Base-by-base conservation (phyloP, 805 yeast species). In the Martiniozyma abietophila region DNA sequence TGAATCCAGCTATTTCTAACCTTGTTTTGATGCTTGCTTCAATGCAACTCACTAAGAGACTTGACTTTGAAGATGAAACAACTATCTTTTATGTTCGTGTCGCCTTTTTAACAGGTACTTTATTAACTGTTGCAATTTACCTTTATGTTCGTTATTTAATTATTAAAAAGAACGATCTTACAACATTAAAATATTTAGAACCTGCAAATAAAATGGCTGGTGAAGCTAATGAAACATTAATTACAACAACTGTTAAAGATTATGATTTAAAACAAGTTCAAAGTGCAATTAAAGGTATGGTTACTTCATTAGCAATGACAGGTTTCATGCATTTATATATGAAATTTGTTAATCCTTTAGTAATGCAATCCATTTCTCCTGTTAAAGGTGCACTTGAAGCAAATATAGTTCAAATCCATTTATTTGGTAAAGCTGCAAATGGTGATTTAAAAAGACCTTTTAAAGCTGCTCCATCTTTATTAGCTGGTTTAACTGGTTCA, bases 401-500 rank as follows among this genome's bases (percentile, higher is more conserved):
- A 53, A 86, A 86, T 65, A 75, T 85, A 47, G 95, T 89, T 50
- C 77, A 84, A 69, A 84, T 92, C 60, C 95, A 92, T 60, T 53
- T 92, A 39, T 82, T 82, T 50, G 86, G 86, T 47, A 65, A 72
- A 51, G 72, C 88, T 25, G 92, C 96, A 18, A 50, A 71, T 32
- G 96, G 96, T 47, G 95, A 82, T 50, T 75, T 86, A 62, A 84
- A 85, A 74, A 83, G 98, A 69, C 98, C 98, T 30, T 92, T 92
- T 78, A 83, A 83, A 69, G 76, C 88, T 39, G 75, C 86, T 34
- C 52, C 50, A 23, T 76, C 89, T 30, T 59, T 89, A 64, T 75
- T 85, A 47, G 84, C 88, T 40, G 71, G 47, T 44, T 48, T 46
- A 41, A 53, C 50, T 28, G 58, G 56, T 38, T 55, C 47, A 35